Conservation (phyloP, 306 rosid species). For the Alnus glutinosa region DNA sequence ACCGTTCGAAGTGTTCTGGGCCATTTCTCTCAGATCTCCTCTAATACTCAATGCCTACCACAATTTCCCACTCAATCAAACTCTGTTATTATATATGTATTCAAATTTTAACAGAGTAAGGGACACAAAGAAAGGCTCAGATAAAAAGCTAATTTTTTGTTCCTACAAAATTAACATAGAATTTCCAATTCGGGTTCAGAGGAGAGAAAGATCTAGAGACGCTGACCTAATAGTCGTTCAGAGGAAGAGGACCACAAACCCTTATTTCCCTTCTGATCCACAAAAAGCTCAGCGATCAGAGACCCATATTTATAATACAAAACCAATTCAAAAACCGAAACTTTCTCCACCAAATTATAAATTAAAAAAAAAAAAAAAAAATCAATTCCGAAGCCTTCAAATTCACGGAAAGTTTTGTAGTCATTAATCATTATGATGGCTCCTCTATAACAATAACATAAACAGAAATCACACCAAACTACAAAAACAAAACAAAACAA, state of each 20-base stretch:
- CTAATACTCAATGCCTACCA: constrained; percentile 29
- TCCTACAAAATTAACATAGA: neutral
- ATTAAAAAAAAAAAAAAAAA: constrained; percentile 4
- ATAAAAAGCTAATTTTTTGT: neutral
- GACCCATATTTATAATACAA: constrained; percentile 41
- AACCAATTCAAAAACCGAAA: constrained; percentile 19
- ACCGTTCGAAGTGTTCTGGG: constrained; percentile 62
- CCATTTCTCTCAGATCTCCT: constrained; percentile 52
- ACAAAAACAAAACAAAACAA: neutral
- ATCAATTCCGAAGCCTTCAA: constrained; percentile 41
- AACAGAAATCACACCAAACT: constrained; percentile 41
- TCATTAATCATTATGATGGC: constrained; percentile 44
- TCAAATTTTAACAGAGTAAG: neutral
- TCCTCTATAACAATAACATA: constrained; percentile 43
- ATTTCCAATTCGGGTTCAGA: neutral
- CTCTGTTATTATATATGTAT: neutral
- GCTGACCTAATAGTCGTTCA: constrained; percentile 30
- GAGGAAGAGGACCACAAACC: constrained; percentile 40
- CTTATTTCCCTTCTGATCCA: constrained; percentile 36
- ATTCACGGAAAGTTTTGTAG: constrained; percentile 53
- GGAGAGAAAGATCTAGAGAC: constrained; percentile 16
- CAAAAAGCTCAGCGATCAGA: constrained; percentile 26
- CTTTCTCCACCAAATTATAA: constrained; percentile 33
- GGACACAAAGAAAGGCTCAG: neutral
- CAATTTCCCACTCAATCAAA: constrained; percentile 23